These are phyloP conservation scores for Candida boleticola DNA, from an alignment of 805 yeast genomes.

Conservation along the genomic window DNA sequence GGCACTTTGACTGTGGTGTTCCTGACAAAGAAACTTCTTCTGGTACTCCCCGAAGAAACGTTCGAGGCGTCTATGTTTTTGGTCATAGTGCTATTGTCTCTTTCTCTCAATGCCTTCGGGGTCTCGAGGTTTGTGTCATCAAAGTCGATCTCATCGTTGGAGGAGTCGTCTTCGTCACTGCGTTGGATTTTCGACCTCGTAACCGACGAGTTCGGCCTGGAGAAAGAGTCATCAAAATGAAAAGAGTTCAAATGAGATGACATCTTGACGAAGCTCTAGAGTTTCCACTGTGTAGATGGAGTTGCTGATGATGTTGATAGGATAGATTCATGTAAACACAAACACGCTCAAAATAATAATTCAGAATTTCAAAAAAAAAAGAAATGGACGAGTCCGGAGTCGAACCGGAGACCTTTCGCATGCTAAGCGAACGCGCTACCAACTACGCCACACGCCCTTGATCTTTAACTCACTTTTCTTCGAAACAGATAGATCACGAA, in stretches of 20 bases:
- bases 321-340: too few relatives aligned
- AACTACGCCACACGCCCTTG: constrained; percentile 50
- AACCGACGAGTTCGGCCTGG: neutral
- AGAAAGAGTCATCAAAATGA: constrained; percentile 3
- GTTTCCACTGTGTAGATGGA: too few relatives aligned
- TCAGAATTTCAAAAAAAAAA: constrained; percentile 17
- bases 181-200: neutral
- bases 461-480: too few relatives aligned
- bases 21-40: neutral
- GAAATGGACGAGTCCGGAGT: constrained; percentile 40
- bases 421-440: constrained; percentile 50
- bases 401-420: constrained; percentile 50
- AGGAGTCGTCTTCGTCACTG: constrained; percentile 4
- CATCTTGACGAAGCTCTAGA: too few relatives aligned
- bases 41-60: neutral
- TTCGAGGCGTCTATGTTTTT: neutral
- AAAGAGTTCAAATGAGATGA: constrained; percentile 7
- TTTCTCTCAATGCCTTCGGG: constrained; percentile 14
- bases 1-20: constrained; percentile 11
- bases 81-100: neutral
- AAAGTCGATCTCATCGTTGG: constrained; percentile 24
- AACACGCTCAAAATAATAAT: too few relatives aligned
- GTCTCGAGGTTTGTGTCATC: constrained; percentile 31
- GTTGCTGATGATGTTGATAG: too few relatives aligned
- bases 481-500: too few relatives aligned